Conservation (phyloP, 2,329 filamentous ascomycete genomes). For the Penicillium paneum region DNA sequence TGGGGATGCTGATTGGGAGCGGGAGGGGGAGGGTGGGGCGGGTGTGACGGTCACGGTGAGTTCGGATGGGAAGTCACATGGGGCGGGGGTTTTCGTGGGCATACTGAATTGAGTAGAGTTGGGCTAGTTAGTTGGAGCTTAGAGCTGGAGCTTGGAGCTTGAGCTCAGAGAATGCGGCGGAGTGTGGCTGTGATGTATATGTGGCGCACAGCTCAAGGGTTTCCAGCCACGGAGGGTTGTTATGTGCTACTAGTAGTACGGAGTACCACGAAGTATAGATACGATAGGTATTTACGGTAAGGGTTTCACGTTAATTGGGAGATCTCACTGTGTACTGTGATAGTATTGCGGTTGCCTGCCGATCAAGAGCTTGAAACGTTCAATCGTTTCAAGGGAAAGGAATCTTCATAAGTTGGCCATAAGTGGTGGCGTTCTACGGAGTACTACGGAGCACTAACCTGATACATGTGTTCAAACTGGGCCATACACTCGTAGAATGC, state of each 20-base stretch:
- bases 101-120: constrained; percentile 16
- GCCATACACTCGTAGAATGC: not conserved
- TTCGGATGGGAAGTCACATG: constrained; percentile 47
- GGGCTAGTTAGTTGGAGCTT: not conserved
- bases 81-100: constrained; percentile 39
- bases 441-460: too few species aligned
- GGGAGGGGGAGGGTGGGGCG: constrained; percentile 26
- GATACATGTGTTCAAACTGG: too few species aligned
- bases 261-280: not conserved
- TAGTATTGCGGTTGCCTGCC: not conserved
- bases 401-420: not conserved
- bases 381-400: not conserved
- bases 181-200: not conserved
- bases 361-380: not conserved
- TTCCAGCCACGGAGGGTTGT: not conserved
- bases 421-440: too few species aligned
- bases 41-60: constrained; percentile 40
- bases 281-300: too few species aligned
- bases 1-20: constrained; percentile 43
- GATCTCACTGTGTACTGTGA: not conserved
- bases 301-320: not conserved
- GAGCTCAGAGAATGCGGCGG: not conserved
- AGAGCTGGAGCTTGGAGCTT: not conserved
- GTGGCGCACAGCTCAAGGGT: not conserved
- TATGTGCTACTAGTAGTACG: not conserved